These are phyloP conservation scores for Monoraphidium neglectum DNA, from an alignment of 139 green algal genomes.

Conservation along the genomic window DNA sequence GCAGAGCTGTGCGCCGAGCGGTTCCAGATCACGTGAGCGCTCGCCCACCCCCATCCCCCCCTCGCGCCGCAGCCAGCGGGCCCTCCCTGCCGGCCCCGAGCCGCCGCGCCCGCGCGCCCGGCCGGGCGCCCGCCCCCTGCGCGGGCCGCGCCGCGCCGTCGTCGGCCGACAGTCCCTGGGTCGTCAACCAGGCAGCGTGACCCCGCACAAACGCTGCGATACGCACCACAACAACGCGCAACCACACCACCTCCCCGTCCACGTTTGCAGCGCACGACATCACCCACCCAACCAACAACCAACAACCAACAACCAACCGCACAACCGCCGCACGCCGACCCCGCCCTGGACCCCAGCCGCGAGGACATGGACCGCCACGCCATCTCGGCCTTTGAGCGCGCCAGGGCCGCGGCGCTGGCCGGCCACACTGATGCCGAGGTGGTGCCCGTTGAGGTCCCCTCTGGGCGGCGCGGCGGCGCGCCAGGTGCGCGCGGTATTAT, in stretches of 20 bases:
- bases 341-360: conserved; percentile 24
- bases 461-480: background rate
- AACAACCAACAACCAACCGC: conserved; percentile 43
- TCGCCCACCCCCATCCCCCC: too few relatives aligned
- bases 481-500: background rate
- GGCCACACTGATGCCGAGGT: conserved; percentile 2
- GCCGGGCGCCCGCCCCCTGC: too few relatives aligned
- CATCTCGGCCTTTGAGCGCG: conserved; percentile 56
- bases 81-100: too few relatives aligned
- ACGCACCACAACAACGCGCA: too few relatives aligned
- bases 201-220: too few relatives aligned
- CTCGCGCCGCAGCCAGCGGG: too few relatives aligned
- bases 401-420: conserved; percentile 26
- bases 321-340: background rate
- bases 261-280: too few relatives aligned
- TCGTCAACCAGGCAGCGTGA: too few relatives aligned
- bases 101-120: too few relatives aligned
- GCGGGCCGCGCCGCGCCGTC: too few relatives aligned
- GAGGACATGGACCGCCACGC: conserved; percentile 68
- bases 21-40: conserved; percentile 59
- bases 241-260: too few relatives aligned
- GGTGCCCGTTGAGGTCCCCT: conserved; percentile 20
- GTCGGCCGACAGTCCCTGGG: too few relatives aligned
- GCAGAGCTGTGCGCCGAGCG: conserved; percentile 73
- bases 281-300: conserved; percentile 46